These are phyloP conservation scores for Xerocomus nothofagi DNA, from an alignment of 1,284 basidiomycete genomes.

Conservation along the genomic window DNA sequence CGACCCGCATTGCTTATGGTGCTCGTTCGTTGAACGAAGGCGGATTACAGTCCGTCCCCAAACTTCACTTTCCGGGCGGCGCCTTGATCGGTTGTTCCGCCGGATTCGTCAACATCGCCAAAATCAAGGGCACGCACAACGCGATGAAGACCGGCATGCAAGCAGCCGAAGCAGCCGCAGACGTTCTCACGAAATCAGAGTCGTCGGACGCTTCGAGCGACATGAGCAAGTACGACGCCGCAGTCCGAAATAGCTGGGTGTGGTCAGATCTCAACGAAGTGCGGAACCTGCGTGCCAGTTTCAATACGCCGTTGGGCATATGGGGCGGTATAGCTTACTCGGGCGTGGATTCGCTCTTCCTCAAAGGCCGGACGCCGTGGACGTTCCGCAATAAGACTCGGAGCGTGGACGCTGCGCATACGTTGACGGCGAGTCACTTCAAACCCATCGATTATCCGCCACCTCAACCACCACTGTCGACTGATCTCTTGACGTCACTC, in stretches of 20 bases:
- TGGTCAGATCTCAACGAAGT: slow-evolving; percentile 89
- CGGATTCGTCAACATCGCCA: slow-evolving; percentile 95
- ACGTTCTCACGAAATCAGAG: slow-evolving; percentile 46
- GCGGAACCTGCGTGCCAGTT: slow-evolving; percentile 90
- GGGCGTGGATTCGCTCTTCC: slow-evolving; percentile 83
- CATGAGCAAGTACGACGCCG: slow-evolving; percentile 75
- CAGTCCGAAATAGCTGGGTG: slow-evolving; percentile 84
- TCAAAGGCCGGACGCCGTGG: slow-evolving; percentile 90
- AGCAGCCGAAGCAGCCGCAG: slow-evolving; percentile 87
- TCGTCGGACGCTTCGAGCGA: slow-evolving; percentile 48
- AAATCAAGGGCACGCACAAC: slow-evolving; percentile 99
- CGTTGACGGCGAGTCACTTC: slow-evolving; percentile 66
- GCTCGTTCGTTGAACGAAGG: slow-evolving; percentile 94
- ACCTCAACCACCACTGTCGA: slow-evolving; percentile 89
- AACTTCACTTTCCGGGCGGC: slow-evolving; percentile 92
- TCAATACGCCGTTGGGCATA: slow-evolving; percentile 83
- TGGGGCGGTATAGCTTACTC: slow-evolving; percentile 91
- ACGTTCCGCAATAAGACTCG: slow-evolving; percentile 75
- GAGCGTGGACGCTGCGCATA: slow-evolving; percentile 71
- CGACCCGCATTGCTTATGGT: slow-evolving; percentile 85
- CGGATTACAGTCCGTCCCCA: slow-evolving; percentile 91
- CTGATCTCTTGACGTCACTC: slow-evolving; percentile 91
- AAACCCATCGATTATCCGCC: slow-evolving; percentile 89
- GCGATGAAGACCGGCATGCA: slow-evolving; percentile 99
- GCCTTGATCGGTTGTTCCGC: slow-evolving; percentile 95